Conservation (phyloP, 1,139 yeast genomes). For the Candida sp. region DNA sequence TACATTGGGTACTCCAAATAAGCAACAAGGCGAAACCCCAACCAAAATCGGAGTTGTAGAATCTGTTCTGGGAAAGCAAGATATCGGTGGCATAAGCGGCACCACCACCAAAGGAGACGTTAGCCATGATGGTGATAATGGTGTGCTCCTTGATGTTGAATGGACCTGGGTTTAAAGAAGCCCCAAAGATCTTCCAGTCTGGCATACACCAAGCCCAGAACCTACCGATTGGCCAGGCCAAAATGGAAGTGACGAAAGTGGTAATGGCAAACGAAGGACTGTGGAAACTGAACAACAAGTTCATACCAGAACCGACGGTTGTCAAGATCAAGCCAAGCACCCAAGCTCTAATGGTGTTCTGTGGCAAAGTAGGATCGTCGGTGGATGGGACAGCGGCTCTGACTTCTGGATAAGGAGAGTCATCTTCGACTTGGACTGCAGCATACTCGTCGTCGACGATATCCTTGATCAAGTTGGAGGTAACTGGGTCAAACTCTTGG, state of each 20-base stretch:
- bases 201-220: conserved; percentile 57
- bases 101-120: conserved; percentile 54
- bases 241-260: conserved; percentile 59
- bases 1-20: conserved; percentile 58
- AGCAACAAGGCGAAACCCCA: conserved; percentile 50
- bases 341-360: conserved; percentile 70
- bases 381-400: conserved; percentile 69
- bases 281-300: conserved; percentile 63
- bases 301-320: conserved; percentile 64
- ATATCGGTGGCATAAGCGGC: conserved; percentile 68
- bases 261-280: conserved; percentile 59
- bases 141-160: conserved; percentile 72
- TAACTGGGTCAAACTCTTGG: conserved; percentile 40
- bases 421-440: conserved; percentile 48
- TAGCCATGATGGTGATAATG: conserved; percentile 61
- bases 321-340: conserved; percentile 54
- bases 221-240: conserved; percentile 67
- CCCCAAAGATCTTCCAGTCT: conserved; percentile 39
- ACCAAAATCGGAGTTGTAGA: conserved; percentile 46
- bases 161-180: conserved; percentile 61
- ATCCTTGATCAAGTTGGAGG: conserved; percentile 29
- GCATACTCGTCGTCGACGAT: conserved; percentile 47
- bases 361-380: conserved; percentile 60
- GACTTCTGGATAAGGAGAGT: conserved; percentile 72
- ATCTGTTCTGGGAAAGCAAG: conserved; percentile 56